Evolutionary conservation across 306 rosid genomes (phyloP), one percentile per base, ranked within the genome.

Genomic region (Abrus pulchellus): DNA sequence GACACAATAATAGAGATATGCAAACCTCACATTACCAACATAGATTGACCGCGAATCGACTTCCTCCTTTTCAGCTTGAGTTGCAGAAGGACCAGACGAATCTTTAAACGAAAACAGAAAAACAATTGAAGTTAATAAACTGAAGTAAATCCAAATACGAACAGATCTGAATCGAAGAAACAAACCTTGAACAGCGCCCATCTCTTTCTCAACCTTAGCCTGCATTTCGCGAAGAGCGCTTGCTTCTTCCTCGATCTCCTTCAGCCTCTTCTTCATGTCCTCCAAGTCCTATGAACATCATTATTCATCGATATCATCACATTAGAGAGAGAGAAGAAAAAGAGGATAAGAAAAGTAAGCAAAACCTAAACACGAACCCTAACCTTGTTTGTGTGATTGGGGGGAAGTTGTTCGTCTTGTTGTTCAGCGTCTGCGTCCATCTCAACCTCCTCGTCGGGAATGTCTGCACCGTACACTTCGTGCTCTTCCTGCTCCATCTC

Each of bases 181-280:
- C 44, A 30, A 80, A 83, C 79, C 87, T 93, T 92, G 99, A 86
- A 88, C 97, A 79, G 90, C 90, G 2, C 99, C 98, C 99, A 96
- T 96, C 89, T 96, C 99, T 86, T 96, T 96, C 89, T 93, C 98
- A 29, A 93, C 99, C 91, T 96, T 96, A 43, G 99, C 97, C 90
- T 96, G 99, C 97, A 96, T 92, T 71, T 96, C 99, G 48, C 99
- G 94, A 54, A 96, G 98, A 30, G 99, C 98, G 7, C 93, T 75
- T 8, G 99, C 99, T 77, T 95, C 99, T 40, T 95, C 99, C 61
- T 95, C 99, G 82, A 96, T 96, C 90, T 93, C 97, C 85, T 96
- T 93, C 49, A 96, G 91, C 92, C 98, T 85, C 91, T 91, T 96
- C 89, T 93, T 96, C 99, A 96, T 96, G 64, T 96, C 98, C 92